Evolutionary conservation across 805 yeast genomes (phyloP).

Genomic region (Wickerhamomyces chambardii): DNA sequence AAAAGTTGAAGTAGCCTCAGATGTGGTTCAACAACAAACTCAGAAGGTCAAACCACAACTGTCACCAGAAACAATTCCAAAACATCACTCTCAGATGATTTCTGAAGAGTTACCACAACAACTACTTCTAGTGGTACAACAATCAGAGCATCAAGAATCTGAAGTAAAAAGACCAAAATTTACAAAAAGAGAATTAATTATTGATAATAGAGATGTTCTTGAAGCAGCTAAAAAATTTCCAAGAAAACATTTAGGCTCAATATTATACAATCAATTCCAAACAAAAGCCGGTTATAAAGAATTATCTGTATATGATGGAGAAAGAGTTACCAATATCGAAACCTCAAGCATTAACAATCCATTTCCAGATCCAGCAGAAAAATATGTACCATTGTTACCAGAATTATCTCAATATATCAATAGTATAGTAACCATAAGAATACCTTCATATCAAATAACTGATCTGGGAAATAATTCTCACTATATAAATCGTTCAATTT

Average conservation of each 20-base stretch:
- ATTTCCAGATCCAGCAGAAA: background rate
- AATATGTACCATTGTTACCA: conserved; percentile 19
- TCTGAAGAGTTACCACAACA: too few relatives aligned
- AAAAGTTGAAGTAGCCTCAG: too few relatives aligned
- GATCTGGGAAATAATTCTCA: conserved; percentile 15
- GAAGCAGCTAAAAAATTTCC: conserved; percentile 31
- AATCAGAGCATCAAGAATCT: background rate
- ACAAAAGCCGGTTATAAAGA: conserved; percentile 29
- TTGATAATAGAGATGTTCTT: conserved; percentile 31
- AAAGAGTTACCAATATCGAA: background rate
- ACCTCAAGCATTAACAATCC: background rate
- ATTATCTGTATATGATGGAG: conserved; percentile 3
- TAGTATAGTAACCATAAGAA: conserved; percentile 20
- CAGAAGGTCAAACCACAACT: too few relatives aligned
- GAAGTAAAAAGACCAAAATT: conserved; percentile 3
- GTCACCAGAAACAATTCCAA: too few relatives aligned
- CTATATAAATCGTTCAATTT: conserved; percentile 31
- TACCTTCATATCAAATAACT: conserved; percentile 16
- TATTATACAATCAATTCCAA: conserved; percentile 50
- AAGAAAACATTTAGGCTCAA: conserved; percentile 39
- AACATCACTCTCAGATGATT: too few relatives aligned
- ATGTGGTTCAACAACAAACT: too few relatives aligned
- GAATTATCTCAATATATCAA: conserved; percentile 32
- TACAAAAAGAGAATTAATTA: conserved; percentile 14
- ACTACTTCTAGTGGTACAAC: background rate